phyloP scores from a whole-genome alignment of 306 rosid species.

The Erythrophleum fordii region DNA sequence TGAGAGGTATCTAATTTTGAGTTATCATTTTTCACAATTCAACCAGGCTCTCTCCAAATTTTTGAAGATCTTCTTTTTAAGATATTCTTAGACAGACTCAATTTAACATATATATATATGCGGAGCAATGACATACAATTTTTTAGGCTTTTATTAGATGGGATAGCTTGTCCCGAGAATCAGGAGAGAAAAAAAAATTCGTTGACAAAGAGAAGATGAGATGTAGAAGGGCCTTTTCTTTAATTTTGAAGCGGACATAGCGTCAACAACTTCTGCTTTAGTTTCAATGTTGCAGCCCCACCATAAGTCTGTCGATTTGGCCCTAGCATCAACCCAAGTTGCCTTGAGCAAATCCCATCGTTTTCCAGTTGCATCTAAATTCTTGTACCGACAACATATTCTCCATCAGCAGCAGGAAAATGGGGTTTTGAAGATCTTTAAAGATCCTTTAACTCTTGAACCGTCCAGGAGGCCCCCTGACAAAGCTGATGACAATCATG shows the following conservation, averaged over 20 bases:
- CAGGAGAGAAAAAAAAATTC: too few relatives aligned
- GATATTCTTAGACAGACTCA: too few relatives aligned
- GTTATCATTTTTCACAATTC: too few relatives aligned
- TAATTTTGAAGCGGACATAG: not conserved
- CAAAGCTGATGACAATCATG: not conserved
- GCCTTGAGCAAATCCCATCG: not conserved
- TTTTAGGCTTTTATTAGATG: too few relatives aligned
- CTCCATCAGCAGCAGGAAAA: not conserved
- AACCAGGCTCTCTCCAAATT: too few relatives aligned
- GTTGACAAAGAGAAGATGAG: not conserved
- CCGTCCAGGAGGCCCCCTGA: not conserved
- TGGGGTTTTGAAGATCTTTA: not conserved
- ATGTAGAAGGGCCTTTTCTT: not conserved
- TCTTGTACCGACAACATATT: not conserved
- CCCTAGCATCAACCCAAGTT: too few relatives aligned
- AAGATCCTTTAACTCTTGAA: not conserved
- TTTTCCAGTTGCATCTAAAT: not conserved
- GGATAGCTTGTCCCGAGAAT: not conserved
- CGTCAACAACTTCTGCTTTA: not conserved
- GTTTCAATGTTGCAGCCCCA: not conserved
- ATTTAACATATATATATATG: too few relatives aligned
- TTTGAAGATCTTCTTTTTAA: too few relatives aligned
- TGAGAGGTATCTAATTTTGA: too few relatives aligned
- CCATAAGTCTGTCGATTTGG: not conserved
- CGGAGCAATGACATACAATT: too few relatives aligned